These are phyloP conservation scores for Fraxinus pennsylvanica DNA, from an alignment of 257 asterid genomes.

Conservation along the genomic window DNA sequence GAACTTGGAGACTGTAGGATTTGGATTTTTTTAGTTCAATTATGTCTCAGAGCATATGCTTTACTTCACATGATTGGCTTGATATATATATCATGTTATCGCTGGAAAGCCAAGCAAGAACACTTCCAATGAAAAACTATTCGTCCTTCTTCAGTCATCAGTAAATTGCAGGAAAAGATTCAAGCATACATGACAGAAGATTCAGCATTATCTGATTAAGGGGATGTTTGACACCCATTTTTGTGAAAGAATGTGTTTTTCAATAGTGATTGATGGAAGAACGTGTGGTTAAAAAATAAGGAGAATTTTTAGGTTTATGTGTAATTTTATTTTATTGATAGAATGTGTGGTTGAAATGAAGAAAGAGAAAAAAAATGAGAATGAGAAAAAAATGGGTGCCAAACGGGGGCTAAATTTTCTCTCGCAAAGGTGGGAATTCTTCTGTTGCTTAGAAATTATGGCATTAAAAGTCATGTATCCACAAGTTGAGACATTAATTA, in stretches of 20 bases:
- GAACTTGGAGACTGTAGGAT: background rate
- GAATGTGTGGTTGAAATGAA: too few species aligned
- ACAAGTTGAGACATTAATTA: background rate
- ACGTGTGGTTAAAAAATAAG: too few species aligned
- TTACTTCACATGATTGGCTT: background rate
- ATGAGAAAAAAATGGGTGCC: too few species aligned
- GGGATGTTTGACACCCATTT: too few species aligned
- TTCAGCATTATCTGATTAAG: background rate
- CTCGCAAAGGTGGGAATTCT: background rate
- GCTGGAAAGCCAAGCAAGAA: background rate
- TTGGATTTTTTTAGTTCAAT: background rate
- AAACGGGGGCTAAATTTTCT: background rate
- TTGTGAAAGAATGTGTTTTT: too few species aligned
- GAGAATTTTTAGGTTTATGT: too few species aligned
- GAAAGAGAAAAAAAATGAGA: too few species aligned
- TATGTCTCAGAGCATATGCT: background rate
- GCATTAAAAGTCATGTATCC: background rate
- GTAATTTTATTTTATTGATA: too few species aligned
- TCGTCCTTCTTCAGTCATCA: background rate
- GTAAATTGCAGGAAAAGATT: background rate
- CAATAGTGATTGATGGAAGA: too few species aligned
- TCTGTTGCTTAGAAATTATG: background rate
- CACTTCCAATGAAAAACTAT: background rate
- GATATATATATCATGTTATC: background rate
- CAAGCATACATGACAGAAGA: background rate